These are phyloP conservation scores for Suillus brevipes DNA, from an alignment of 768 basidiomycete genomes.

Conservation along the genomic window DNA sequence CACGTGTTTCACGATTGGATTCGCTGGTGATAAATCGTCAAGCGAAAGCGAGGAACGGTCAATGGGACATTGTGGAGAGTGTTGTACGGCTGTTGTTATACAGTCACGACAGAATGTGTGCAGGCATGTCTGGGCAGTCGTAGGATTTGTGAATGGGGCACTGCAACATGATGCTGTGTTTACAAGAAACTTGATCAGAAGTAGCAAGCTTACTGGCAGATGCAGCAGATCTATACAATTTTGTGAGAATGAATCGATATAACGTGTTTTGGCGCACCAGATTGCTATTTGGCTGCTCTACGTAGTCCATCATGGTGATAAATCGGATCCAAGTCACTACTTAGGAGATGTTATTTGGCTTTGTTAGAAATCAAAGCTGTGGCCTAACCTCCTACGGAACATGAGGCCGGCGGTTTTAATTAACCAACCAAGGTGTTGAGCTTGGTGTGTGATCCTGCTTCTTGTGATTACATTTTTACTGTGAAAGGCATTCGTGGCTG, in stretches of 20 bases:
- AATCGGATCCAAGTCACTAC: not conserved
- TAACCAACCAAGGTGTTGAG: constrained; percentile 55
- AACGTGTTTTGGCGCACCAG: not conserved
- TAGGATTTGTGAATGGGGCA: constrained; percentile 74
- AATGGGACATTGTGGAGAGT: constrained; percentile 81
- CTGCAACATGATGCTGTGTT: constrained; percentile 32
- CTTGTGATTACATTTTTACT: constrained; percentile 76
- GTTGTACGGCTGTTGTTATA: constrained; percentile 65
- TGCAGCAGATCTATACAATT: not conserved
- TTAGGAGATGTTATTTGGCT: not conserved
- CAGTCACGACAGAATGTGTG: constrained; percentile 86
- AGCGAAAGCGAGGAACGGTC: constrained; percentile 67
- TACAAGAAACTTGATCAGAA: not conserved
- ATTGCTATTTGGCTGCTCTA: not conserved
- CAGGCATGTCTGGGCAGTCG: constrained; percentile 69
- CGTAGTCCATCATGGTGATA: not conserved
- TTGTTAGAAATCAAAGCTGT: not conserved
- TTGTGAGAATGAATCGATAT: not conserved
- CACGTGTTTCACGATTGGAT: constrained; percentile 69
- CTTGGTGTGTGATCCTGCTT: constrained; percentile 53
- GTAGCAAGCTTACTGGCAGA: not conserved
- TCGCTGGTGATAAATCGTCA: constrained; percentile 65
- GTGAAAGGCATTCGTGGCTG: constrained; percentile 43
- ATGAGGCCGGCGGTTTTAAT: no score
- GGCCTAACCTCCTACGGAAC: not conserved